phyloP scores from a whole-genome alignment of 305 asterid genomes.

The Andrographis paniculata region DNA sequence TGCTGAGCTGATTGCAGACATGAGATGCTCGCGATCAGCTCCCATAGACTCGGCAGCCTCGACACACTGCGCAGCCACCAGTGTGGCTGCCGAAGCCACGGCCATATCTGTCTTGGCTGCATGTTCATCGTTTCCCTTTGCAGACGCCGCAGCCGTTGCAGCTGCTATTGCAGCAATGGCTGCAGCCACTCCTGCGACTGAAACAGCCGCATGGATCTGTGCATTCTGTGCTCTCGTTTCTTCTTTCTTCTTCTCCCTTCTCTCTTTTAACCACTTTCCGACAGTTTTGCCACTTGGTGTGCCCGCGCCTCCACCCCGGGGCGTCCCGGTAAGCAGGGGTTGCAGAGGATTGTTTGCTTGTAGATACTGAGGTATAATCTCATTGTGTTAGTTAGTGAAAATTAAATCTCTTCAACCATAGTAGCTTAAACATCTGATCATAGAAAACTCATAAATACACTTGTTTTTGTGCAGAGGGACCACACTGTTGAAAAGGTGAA shows the following conservation, averaged over 20 bases:
- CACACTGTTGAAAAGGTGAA: no score
- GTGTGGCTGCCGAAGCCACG: slow-evolving; percentile 96
- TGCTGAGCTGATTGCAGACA: slow-evolving; percentile 91
- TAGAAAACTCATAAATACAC: not conserved
- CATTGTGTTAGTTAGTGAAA: not conserved
- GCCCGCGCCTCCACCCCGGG: slow-evolving; percentile 36
- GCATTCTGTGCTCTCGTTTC: slow-evolving; percentile 92
- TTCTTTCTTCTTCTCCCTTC: slow-evolving; percentile 92
- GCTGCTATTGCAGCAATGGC: slow-evolving; percentile 94
- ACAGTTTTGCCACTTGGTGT: slow-evolving; percentile 93
- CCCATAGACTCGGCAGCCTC: slow-evolving; percentile 97
- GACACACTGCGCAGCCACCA: slow-evolving; percentile 96
- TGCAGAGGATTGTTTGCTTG: slow-evolving; percentile 86
- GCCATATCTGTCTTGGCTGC: slow-evolving; percentile 83
- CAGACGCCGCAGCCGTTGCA: slow-evolving; percentile 78
- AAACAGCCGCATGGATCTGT: slow-evolving; percentile 81
- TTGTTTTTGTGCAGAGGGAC: no score
- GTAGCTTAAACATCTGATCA: not conserved
- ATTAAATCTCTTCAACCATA: not conserved
- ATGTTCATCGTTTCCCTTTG: slow-evolving; percentile 62
- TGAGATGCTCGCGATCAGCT: slow-evolving; percentile 83
- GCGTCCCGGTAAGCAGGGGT: slow-evolving; percentile 65
- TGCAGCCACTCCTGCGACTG: slow-evolving; percentile 94
- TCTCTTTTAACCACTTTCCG: slow-evolving; percentile 96
- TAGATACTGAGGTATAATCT: slow-evolving; percentile 48